These are phyloP conservation scores for Pelargonium exstipulatum DNA, from an alignment of 441 rosid genomes.

Conservation along the genomic window DNA sequence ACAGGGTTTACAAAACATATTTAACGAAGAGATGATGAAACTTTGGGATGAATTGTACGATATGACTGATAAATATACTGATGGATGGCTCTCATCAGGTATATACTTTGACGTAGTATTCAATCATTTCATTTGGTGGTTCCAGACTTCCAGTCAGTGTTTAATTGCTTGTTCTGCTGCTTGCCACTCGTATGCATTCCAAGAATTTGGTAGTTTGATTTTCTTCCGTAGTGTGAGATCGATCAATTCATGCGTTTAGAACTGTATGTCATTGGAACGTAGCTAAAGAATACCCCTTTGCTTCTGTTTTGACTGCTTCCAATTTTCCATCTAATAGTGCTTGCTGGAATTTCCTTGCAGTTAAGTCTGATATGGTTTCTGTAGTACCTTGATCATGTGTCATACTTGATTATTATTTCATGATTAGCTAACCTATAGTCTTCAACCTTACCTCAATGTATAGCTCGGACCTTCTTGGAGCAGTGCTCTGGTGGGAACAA, in stretches of 20 bases:
- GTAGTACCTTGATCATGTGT: neutral
- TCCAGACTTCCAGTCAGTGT: neutral
- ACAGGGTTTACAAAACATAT: constrained; percentile 55
- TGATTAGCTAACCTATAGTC: constrained; percentile 20
- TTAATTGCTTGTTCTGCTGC: constrained; percentile 8
- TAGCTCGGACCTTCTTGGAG: constrained; percentile 66
- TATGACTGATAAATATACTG: constrained; percentile 70
- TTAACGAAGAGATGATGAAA: constrained; percentile 44
- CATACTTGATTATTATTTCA: neutral
- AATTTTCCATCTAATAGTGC: too few species aligned
- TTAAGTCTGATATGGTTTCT: neutral
- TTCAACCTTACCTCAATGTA: constrained; percentile 31
- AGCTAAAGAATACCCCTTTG: neutral
- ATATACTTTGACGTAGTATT: constrained; percentile 15
- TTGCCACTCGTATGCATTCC: constrained; percentile 8
- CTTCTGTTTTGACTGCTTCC: too few species aligned
- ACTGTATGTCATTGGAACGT: neutral
- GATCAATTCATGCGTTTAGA: neutral
- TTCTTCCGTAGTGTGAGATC: neutral
- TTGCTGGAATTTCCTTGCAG: neutral
- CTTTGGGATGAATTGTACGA: constrained; percentile 56
- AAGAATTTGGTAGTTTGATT: neutral
- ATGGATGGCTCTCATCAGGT: constrained; percentile 86
- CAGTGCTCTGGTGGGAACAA: constrained; percentile 53
- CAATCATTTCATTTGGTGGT: constrained; percentile 10